Evolutionary conservation across 495 filamentous ascomycete genomes (phyloP).

Genomic region (Aspergillus kassunensis): DNA sequence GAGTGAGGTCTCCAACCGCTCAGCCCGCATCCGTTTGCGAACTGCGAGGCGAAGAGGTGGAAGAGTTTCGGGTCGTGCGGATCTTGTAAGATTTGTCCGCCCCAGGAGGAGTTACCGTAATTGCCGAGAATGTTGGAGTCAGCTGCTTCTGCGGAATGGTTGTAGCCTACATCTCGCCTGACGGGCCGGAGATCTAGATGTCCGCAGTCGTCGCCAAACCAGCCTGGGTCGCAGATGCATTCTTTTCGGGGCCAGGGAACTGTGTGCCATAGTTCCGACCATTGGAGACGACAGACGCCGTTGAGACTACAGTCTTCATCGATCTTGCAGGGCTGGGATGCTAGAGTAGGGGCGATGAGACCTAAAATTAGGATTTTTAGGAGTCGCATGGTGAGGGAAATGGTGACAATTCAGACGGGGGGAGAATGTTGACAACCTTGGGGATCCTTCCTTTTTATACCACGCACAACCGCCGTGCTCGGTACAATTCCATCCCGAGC

Average conservation of each 20-base stretch:
- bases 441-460: too few relatives aligned
- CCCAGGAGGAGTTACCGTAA: constrained; percentile 36
- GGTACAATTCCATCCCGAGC: too few relatives aligned
- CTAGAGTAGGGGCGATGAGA: background rate
- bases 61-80: constrained; percentile 23
- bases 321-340: constrained; percentile 17
- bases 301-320: constrained; percentile 43
- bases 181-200: constrained; percentile 32
- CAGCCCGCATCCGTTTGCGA: constrained; percentile 32
- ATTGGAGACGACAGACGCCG: constrained; percentile 23
- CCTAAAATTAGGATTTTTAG: background rate
- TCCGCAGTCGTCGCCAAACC: constrained; percentile 35
- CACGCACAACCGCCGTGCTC: too few relatives aligned
- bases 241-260: background rate
- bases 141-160: constrained; percentile 18
- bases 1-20: constrained; percentile 36
- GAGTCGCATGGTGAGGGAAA: background rate
- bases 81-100: constrained; percentile 34
- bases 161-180: constrained; percentile 29
- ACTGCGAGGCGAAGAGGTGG: constrained; percentile 34
- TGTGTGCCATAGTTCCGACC: background rate
- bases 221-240: constrained; percentile 36
- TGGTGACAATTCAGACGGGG: too few relatives aligned
- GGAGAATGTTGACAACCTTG: too few relatives aligned
- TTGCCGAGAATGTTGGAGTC: constrained; percentile 1